These are phyloP conservation scores for Cyclocybe cylindracea DNA, from an alignment of 768 basidiomycete genomes.

Conservation along the genomic window DNA sequence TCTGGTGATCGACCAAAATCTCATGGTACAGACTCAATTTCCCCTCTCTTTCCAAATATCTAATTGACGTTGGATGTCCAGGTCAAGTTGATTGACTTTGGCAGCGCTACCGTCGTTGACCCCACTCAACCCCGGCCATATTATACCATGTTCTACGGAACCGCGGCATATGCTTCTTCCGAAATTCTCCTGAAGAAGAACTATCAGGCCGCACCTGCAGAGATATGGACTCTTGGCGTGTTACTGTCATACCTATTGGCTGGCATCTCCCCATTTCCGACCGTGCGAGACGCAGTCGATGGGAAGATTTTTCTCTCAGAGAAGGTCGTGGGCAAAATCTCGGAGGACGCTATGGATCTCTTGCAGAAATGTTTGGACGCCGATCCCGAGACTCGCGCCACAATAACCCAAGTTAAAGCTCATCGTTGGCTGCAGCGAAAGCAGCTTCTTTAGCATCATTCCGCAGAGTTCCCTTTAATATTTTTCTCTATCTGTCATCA, in stretches of 20 bases:
- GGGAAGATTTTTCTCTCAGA: constrained; percentile 60
- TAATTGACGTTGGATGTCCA: constrained; percentile 27
- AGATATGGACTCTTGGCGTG: constrained; percentile 96
- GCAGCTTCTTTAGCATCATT: too few species aligned
- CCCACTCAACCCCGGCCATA: constrained; percentile 60
- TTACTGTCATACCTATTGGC: constrained; percentile 94
- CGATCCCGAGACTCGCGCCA: constrained; percentile 77
- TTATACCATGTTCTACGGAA: constrained; percentile 86
- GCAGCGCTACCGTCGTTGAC: constrained; percentile 80
- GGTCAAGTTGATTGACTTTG: constrained; percentile 97
- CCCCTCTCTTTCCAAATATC: not conserved
- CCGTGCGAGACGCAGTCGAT: constrained; percentile 74
- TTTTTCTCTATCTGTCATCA: constrained; percentile 6
- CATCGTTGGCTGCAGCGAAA: constrained; percentile 72
- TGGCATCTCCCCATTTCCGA: constrained; percentile 91
- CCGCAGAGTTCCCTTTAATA: not conserved
- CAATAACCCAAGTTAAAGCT: constrained; percentile 76
- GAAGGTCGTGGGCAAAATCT: constrained; percentile 35
- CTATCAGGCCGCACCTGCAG: constrained; percentile 92
- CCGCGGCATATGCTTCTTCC: constrained; percentile 93
- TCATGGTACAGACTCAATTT: constrained; percentile 49
- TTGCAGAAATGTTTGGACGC: constrained; percentile 82
- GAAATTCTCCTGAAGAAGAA: constrained; percentile 88
- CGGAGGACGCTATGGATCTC: constrained; percentile 55
- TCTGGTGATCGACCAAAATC: constrained; percentile 71